Base-by-base conservation (phyloP, 352 stramenopile species). In the Globisporangium alternatum region DNA sequence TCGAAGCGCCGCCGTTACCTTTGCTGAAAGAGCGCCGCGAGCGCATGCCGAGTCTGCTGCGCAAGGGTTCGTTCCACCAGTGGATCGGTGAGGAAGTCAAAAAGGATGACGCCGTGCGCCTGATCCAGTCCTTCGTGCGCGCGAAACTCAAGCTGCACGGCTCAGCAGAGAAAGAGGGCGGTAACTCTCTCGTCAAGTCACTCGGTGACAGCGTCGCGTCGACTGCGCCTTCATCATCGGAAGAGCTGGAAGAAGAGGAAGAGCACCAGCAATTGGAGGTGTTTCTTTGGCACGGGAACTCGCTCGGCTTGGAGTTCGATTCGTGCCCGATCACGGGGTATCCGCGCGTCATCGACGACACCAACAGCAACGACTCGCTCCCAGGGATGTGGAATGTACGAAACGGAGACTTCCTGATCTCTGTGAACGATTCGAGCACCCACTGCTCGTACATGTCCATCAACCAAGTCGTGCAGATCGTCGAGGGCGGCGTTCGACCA, bases 331-430 rank as follows among this genome's bases (percentile, higher is more conserved):
- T 77, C 54, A 83, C 81, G 15, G 80, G 73, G 0, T 85, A 76
- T 45, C 81, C 80, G 17, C 81, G 77, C 59, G 77, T 91, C 31
- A 64, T 80, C 60, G 62, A 76, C 62, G 65, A 76, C 62, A 60
- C 74, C 30, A 74, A 82, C n/a, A 78, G 80, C 59, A 89, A 89
- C 66, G 72, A 82, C 47, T 72, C 76, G 37, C 71, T 91, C 19
- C 80, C 81, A 13, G 81, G 81, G 56, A 86, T 91, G 76, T 89
- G 78, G 78, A 83, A 80, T 55, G 57, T 89, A 44, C 76, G 76
- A 35, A 67, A 80, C 56, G 80, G 81, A 39, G 81, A 91, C 54
- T 80, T 81, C 19, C 64, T 91, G 28, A 74, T 91, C 45, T 70
- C 80, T 0, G 76, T 91, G 56, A 89, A 91, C 65, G 76, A 80